These are phyloP conservation scores for Solanum piurae DNA, from an alignment of 257 asterid species.

Conservation along the genomic window DNA sequence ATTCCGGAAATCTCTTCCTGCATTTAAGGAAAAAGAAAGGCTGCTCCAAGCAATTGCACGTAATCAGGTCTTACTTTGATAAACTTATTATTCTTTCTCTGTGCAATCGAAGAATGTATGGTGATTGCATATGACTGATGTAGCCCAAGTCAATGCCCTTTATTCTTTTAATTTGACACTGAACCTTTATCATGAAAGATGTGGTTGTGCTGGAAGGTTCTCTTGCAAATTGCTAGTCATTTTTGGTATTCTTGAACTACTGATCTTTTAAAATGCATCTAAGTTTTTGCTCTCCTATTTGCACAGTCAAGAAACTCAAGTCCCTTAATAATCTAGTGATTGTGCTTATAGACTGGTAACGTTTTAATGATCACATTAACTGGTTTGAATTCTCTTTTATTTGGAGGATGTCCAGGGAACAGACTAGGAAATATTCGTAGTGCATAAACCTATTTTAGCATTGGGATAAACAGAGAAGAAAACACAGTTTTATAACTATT, in stretches of 20 bases:
- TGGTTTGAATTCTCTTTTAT: not conserved
- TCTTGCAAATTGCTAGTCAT: not conserved
- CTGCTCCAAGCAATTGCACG: conserved; percentile 89
- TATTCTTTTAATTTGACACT: not conserved
- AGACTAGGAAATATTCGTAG: not conserved
- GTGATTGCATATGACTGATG: not conserved
- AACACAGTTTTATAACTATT: not conserved
- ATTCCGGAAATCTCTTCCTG: conserved; percentile 86
- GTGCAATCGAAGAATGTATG: not conserved
- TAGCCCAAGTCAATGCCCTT: not conserved
- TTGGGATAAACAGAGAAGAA: not conserved
- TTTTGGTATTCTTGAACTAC: not conserved
- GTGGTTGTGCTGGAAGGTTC: not conserved
- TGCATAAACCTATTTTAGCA: not conserved
- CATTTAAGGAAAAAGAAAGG: conserved; percentile 86
- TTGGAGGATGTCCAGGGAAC: not conserved
- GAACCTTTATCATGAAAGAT: not conserved
- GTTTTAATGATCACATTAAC: not conserved
- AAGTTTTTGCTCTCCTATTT: not conserved
- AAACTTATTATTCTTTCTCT: conserved; percentile 1
- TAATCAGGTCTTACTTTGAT: conserved; percentile 57
- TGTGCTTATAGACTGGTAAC: not conserved
- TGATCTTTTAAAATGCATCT: not conserved
- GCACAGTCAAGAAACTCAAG: not conserved
- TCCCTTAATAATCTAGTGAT: not conserved